Evolutionary conservation across 2,329 filamentous ascomycete genomes (phyloP).

Genomic region (Trichoderma atrobrunneum): DNA sequence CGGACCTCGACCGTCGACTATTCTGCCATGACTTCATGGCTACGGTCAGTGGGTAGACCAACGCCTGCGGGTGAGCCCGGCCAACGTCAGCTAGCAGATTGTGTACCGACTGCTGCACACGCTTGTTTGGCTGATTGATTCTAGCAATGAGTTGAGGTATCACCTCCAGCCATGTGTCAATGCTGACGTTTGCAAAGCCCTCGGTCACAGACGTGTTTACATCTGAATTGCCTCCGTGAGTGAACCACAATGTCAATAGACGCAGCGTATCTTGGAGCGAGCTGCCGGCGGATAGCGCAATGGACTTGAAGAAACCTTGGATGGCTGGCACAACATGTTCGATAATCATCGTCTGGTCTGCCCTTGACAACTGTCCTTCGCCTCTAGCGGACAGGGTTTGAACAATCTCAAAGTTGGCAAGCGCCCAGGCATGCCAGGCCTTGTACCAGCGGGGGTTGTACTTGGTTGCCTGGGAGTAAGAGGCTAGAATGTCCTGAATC

Average conservation of each 20-base stretch:
- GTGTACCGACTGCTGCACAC: conserved; percentile 87
- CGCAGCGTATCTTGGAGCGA: conserved; percentile 94
- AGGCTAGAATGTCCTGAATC: conserved; percentile 83
- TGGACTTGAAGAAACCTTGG: conserved; percentile 95
- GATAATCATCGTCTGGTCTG: conserved; percentile 65
- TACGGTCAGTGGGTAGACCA: conserved; percentile 96
- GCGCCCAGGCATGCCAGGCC: conserved; percentile 97
- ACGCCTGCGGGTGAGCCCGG: conserved; percentile 87
- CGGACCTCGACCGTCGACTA: conserved; percentile 78
- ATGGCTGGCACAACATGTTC: conserved; percentile 94
- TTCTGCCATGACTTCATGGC: conserved; percentile 92
- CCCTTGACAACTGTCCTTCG: conserved; percentile 47
- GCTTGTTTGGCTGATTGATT: conserved; percentile 91
- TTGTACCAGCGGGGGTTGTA: conserved; percentile 98
- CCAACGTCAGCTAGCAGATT: conserved; percentile 90
- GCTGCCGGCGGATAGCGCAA: conserved; percentile 84
- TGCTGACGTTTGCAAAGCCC: conserved; percentile 85
- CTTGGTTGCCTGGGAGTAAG: conserved; percentile 86
- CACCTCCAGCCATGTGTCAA: conserved; percentile 98
- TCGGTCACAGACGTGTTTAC: conserved; percentile 87
- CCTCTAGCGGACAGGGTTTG: conserved; percentile 70
- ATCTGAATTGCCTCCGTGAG: conserved; percentile 81
- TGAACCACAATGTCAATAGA: conserved; percentile 92
- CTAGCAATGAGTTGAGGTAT: conserved; percentile 96
- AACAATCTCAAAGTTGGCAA: conserved; percentile 98